phyloP scores from a whole-genome alignment of 2,329 filamentous ascomycete genomes.

The Microcyclospora pomicola region DNA sequence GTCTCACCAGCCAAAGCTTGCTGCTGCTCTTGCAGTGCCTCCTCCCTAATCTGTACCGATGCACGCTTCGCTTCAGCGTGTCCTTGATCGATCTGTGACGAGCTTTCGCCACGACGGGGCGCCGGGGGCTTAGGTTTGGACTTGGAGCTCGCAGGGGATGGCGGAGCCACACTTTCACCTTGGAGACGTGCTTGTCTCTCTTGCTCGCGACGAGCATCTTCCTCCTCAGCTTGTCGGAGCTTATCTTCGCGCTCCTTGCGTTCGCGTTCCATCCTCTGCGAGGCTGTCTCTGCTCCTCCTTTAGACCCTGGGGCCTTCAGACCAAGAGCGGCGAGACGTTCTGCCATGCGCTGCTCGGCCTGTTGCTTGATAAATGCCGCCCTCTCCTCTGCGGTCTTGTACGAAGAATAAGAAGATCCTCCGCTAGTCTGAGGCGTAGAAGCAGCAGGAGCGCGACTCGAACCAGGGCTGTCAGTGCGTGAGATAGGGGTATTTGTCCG shows the following conservation, averaged over 20 bases:
- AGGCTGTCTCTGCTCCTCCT: constrained; percentile 57
- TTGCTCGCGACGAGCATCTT: constrained; percentile 76
- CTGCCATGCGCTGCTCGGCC: constrained; percentile 92
- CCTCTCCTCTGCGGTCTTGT: constrained; percentile 83
- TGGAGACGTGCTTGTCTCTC: constrained; percentile 74
- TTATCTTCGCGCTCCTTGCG: constrained; percentile 76
- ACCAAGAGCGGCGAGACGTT: constrained; percentile 82
- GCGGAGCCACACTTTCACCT: constrained; percentile 56
- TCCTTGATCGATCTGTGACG: constrained; percentile 36
- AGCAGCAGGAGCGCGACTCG: constrained; percentile 17
- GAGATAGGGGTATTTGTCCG: constrained; percentile 15
- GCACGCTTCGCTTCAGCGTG: constrained; percentile 45
- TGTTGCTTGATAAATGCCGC: constrained; percentile 95
- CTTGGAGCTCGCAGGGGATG: constrained; percentile 28
- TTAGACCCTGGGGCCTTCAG: constrained; percentile 67
- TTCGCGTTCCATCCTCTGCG: constrained; percentile 80
- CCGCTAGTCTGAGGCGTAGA: constrained; percentile 34
- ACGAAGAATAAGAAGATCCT: constrained; percentile 61
- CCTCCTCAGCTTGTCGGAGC: constrained; percentile 78
- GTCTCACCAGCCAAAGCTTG: constrained; percentile 64
- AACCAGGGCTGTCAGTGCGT: constrained; percentile 19
- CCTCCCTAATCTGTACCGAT: constrained; percentile 41
- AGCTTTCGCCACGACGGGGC: constrained; percentile 46
- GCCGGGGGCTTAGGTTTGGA: constrained; percentile 50
- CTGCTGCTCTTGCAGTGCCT: constrained; percentile 49